Evolutionary conservation across 805 yeast species (phyloP).

Genomic region (Clavispora fructus): DNA sequence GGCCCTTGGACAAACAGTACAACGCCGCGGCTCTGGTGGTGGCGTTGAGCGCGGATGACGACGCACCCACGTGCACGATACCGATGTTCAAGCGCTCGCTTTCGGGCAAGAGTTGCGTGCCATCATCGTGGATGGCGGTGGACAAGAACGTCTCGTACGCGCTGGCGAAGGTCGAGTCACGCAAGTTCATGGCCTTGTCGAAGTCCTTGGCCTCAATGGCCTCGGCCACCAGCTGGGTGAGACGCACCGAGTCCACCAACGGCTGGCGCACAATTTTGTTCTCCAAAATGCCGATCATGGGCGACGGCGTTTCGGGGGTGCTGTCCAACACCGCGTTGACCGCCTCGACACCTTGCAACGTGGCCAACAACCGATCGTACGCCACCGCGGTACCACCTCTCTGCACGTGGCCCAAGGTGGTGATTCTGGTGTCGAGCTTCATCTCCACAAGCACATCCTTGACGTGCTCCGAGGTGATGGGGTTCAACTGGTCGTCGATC

Average conservation of each 20-base stretch:
- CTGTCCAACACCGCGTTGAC: slow-evolving; percentile 85
- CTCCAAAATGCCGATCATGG: slow-evolving; percentile 86
- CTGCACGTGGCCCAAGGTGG: slow-evolving; percentile 96
- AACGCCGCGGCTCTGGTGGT: slow-evolving; percentile 73
- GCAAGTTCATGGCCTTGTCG: slow-evolving; percentile 75
- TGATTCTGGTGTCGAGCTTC: slow-evolving; percentile 91
- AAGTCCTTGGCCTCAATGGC: slow-evolving; percentile 80
- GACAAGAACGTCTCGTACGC: slow-evolving; percentile 41
- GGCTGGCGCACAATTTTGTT: slow-evolving; percentile 83
- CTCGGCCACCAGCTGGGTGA: slow-evolving; percentile 84
- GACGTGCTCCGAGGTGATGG: slow-evolving; percentile 76
- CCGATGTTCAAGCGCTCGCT: slow-evolving; percentile 58
- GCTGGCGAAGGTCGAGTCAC: slow-evolving; percentile 87
- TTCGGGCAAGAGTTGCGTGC: slow-evolving; percentile 46
- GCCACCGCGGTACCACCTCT: slow-evolving; percentile 99
- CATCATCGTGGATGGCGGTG: slow-evolving; percentile 61
- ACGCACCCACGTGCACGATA: slow-evolving; percentile 73
- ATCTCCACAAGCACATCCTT: slow-evolving; percentile 75
- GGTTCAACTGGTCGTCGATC: slow-evolving; percentile 70
- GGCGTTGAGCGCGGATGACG: slow-evolving; percentile 73
- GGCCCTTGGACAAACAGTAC: slow-evolving; percentile 72
- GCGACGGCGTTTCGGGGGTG: slow-evolving; percentile 89
- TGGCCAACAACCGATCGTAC: slow-evolving; percentile 83
- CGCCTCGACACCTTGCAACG: slow-evolving; percentile 97
- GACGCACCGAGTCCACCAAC: slow-evolving; percentile 81